Evolutionary conservation across 1,139 yeast genomes (phyloP).

Genomic region (Blastobotrys petasosporus): DNA sequence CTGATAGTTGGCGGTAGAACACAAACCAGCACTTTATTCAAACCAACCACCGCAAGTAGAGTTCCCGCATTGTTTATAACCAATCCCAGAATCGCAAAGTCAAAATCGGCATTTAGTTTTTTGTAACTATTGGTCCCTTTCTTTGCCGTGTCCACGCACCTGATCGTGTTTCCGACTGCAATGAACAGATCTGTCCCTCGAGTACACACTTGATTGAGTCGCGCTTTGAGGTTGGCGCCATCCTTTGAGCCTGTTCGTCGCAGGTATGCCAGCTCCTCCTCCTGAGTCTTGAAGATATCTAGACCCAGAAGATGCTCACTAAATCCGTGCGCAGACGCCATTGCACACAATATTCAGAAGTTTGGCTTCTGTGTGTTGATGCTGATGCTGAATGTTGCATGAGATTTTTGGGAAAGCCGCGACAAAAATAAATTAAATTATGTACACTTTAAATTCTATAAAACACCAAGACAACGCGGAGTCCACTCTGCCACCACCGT

Average conservation of each 20-base stretch:
- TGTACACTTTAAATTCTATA: conserved; percentile 10
- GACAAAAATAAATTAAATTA: not conserved
- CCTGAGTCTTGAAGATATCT: conserved; percentile 11
- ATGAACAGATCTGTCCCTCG: conserved; percentile 29
- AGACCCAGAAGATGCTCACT: conserved; percentile 11
- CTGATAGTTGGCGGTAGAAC: conserved; percentile 31
- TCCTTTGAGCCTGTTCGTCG: too few relatives aligned
- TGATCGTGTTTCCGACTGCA: conserved; percentile 27
- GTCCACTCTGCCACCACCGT: conserved; percentile 17
- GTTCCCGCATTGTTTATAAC: conserved; percentile 39
- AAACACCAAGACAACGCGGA: conserved; percentile 25
- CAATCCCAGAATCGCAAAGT: conserved; percentile 28
- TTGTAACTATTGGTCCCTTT: conserved; percentile 16
- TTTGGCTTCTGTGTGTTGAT: not conserved
- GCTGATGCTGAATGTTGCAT: not conserved
- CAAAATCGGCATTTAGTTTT: conserved; percentile 21
- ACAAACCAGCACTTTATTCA: conserved; percentile 31
- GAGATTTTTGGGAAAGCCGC: not conserved
- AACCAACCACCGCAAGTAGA: conserved; percentile 39
- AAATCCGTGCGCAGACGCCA: conserved; percentile 8
- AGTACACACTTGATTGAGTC: conserved; percentile 12
- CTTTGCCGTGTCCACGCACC: conserved; percentile 24
- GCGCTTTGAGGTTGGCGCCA: too few relatives aligned
- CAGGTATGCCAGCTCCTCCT: conserved; percentile 5
- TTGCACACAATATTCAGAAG: not conserved